Evolutionary conservation across 2,329 filamentous ascomycete genomes (phyloP).

Genomic region (Zalaria obscura): DNA sequence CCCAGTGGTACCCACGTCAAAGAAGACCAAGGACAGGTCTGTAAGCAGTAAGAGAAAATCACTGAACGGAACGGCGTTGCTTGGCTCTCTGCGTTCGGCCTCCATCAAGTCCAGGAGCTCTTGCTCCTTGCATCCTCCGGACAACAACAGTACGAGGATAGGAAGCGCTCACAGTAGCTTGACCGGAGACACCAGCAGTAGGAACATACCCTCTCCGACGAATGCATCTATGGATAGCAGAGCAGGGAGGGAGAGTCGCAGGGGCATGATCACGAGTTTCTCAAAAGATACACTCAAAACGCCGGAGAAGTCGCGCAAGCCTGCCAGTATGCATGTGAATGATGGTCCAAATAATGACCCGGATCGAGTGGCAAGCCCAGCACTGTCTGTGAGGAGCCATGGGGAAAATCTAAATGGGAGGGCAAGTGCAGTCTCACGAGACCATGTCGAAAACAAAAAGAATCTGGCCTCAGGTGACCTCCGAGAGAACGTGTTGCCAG

Average conservation of each 20-base stretch:
- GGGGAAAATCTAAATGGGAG: too few relatives aligned
- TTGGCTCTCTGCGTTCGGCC: constrained; percentile 39
- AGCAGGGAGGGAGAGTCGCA: constrained; percentile 7
- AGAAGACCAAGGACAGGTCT: constrained; percentile 64
- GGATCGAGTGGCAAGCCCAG: too few relatives aligned
- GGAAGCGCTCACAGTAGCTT: constrained; percentile 11
- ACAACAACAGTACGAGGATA: constrained; percentile 44
- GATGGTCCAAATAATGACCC: not conserved
- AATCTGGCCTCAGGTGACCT: too few relatives aligned
- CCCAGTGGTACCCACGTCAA: constrained; percentile 68
- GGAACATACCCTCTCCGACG: constrained; percentile 6
- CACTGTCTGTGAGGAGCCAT: too few relatives aligned
- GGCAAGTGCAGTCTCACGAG: too few relatives aligned
- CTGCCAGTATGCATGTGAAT: not conserved
- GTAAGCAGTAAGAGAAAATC: constrained; percentile 47
- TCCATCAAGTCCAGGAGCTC: constrained; percentile 5
- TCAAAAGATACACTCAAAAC: not conserved
- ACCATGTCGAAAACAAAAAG: too few relatives aligned
- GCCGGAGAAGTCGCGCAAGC: not conserved
- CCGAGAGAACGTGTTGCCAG: too few relatives aligned
- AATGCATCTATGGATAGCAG: constrained; percentile 11
- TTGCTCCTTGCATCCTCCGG: constrained; percentile 32
- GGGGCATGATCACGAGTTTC: not conserved
- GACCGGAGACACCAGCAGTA: constrained; percentile 18
- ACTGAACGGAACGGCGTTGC: constrained; percentile 33